phyloP scores from a whole-genome alignment of 768 basidiomycete species.

The Flagelloscypha sp. region DNA sequence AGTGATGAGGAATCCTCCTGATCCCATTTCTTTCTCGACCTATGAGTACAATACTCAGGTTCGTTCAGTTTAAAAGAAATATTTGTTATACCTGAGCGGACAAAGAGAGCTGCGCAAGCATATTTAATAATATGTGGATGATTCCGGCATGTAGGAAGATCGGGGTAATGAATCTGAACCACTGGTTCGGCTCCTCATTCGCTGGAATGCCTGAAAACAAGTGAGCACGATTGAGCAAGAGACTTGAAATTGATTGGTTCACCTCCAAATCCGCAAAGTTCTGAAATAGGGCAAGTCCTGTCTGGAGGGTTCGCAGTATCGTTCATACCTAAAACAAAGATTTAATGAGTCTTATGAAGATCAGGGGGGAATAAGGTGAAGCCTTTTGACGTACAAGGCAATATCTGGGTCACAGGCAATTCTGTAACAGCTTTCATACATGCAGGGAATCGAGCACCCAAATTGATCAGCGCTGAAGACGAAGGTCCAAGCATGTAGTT shows the following conservation, averaged over 20 bases:
- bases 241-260: conserved; percentile 26
- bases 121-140: conserved; percentile 84
- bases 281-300: conserved; percentile 63
- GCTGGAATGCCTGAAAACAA: conserved; percentile 28
- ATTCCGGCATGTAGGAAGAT: conserved; percentile 96
- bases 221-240: conserved; percentile 20
- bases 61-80: not conserved
- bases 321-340: conserved; percentile 50
- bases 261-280: conserved; percentile 88
- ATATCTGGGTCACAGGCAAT: conserved; percentile 48
- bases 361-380: conserved; percentile 34
- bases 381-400: conserved; percentile 42
- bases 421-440: conserved; percentile 74
- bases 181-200: conserved; percentile 35
- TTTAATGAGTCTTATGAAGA: conserved; percentile 1
- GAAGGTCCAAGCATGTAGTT: conserved; percentile 93
- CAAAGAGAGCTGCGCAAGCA: conserved; percentile 78
- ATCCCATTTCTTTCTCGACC: conserved; percentile 91
- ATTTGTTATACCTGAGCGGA: conserved; percentile 54
- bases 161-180: conserved; percentile 75
- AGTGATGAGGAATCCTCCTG: conserved; percentile 72
- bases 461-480: conserved; percentile 69
- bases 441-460: conserved; percentile 89
- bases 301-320: conserved; percentile 76
- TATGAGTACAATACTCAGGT: conserved; percentile 20